Conservation (phyloP, 148 eudicot genomes). For the Bassia scoparia region DNA sequence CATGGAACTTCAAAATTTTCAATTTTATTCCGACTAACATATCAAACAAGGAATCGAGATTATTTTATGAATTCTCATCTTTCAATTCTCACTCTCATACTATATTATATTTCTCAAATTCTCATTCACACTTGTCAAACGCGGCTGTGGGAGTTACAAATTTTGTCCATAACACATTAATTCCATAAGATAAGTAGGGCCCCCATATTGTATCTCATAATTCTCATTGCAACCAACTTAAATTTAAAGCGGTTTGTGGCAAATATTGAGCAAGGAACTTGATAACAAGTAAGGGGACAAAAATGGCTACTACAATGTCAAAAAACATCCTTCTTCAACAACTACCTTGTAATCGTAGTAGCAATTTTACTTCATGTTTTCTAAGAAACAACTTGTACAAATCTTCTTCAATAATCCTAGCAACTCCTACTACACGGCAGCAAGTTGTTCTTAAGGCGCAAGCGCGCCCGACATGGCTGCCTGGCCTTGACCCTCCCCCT, state of each 20-base stretch:
- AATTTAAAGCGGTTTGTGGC: background rate
- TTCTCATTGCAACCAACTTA: constrained; percentile 12
- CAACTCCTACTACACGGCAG: constrained; percentile 12
- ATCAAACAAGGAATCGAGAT: too few relatives aligned
- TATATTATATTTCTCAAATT: too few relatives aligned
- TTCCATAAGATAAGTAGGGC: constrained; percentile 28
- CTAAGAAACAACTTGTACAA: constrained; percentile 28
- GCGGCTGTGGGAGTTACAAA: too few relatives aligned
- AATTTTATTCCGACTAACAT: too few relatives aligned
- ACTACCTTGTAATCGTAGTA: constrained; percentile 36
- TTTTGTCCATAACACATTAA: too few relatives aligned
- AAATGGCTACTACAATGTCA: constrained; percentile 46
- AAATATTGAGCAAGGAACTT: background rate
- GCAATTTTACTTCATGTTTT: constrained; percentile 33
- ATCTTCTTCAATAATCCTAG: constrained; percentile 23
- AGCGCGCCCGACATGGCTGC: constrained; percentile 82
- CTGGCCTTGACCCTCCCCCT: constrained; percentile 89
- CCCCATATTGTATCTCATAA: constrained; percentile 12
- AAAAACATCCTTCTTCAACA: constrained; percentile 32
- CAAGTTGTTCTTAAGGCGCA: constrained; percentile 35
- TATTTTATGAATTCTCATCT: too few relatives aligned
- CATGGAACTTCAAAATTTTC: too few relatives aligned
- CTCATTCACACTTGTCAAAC: too few relatives aligned
- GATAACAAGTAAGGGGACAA: background rate
- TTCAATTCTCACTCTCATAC: too few relatives aligned